Base-by-base conservation (phyloP, 2,329 filamentous ascomycete species). In the Albophoma yamanashiensis region DNA sequence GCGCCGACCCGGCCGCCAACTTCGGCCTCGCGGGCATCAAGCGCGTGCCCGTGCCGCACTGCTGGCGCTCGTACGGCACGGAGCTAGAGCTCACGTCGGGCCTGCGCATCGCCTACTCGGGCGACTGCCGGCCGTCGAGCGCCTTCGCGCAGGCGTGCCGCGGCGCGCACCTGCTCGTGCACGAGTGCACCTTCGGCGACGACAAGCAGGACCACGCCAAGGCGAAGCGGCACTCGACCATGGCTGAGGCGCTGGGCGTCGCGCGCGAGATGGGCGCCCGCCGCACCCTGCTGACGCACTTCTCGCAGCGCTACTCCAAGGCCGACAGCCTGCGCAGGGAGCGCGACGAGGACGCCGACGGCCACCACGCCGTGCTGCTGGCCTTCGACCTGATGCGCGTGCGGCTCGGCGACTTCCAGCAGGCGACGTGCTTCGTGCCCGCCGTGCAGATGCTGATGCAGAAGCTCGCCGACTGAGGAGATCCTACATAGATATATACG, bases 181-280 rank as follows among this genome's bases (percentile, higher is more conserved):
- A 99, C 76, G 94, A 99, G 79, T 92, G 92, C 63, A 99, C 94
- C 0, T 97, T 99, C 70, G 91, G 94, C 66, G 91, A 96, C 70
- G 90, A 94, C 67, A 83, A 96, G 66, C 67, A 74, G 45, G 83
- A 81, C 20, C 92, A 97, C 68, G 94, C 94, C 4, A 70, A 82
- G 36, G 89, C 88, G 58, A 99, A 99, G 83, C 92, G 89, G 69
- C 94, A 99, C 77, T 90, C 84, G 45, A 99, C 94, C 11, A 90
- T 92, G 63, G 83, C 83, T 17, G 94, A 99, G 76, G 94, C 94
- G 1, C 81, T 99, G 4, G 80, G 79, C 53, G 82, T 97, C 3
- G 93, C 88, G 1, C 80, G 82, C 15, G 75, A 79, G 55, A 99
- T 99, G 94, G 74, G 82, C 36, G 94, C 92, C 0, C 84, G 87